A percentile compares a stretch with the other conserved stretches of the same genome.
phyloP scores from a whole-genome alignment of 2,329 filamentous ascomycete species.

The Fusarium sp. region DNA sequence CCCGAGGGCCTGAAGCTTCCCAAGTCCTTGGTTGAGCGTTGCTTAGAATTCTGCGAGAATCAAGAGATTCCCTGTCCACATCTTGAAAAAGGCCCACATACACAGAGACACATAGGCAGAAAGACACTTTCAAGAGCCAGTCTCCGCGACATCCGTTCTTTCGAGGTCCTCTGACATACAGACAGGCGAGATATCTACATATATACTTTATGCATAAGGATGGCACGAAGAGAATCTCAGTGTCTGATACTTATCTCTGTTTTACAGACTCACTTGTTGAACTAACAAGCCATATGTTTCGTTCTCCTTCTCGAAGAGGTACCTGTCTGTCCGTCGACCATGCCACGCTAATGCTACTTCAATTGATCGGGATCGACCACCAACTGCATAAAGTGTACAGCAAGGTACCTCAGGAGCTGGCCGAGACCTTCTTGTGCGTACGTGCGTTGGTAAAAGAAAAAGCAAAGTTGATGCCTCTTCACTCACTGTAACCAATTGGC shows the following conservation, averaged over 20 bases:
- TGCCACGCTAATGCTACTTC: conserved; percentile 12
- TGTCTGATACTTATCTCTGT: neutral
- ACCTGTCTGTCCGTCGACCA: neutral
- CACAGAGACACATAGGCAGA: neutral
- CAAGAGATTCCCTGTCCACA: conserved; percentile 1
- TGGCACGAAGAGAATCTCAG: neutral
- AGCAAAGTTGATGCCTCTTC: conserved; percentile 22
- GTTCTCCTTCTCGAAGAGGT: neutral
- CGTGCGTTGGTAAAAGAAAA: conserved; percentile 15
- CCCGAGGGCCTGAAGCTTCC: conserved; percentile 4
- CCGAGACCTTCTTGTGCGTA: conserved; percentile 10
- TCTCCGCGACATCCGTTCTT: conserved; percentile 16
- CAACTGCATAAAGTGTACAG: conserved; percentile 18
- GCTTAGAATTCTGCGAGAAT: neutral
- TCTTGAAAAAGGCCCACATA: conserved; percentile 14
- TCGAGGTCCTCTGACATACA: neutral
- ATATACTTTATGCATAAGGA: neutral
- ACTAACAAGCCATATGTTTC: neutral
- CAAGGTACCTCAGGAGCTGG: conserved; percentile 16
- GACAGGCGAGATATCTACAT: neutral
- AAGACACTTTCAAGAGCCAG: conserved; percentile 4
- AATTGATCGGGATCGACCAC: conserved; percentile 28
- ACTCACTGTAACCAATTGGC: conserved; percentile 21
- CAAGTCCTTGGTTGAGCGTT: neutral
- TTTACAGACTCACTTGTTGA: neutral